These are phyloP conservation scores for Penicillium sp. DNA, from an alignment of 2,329 filamentous ascomycete species.

Conservation along the genomic window DNA sequence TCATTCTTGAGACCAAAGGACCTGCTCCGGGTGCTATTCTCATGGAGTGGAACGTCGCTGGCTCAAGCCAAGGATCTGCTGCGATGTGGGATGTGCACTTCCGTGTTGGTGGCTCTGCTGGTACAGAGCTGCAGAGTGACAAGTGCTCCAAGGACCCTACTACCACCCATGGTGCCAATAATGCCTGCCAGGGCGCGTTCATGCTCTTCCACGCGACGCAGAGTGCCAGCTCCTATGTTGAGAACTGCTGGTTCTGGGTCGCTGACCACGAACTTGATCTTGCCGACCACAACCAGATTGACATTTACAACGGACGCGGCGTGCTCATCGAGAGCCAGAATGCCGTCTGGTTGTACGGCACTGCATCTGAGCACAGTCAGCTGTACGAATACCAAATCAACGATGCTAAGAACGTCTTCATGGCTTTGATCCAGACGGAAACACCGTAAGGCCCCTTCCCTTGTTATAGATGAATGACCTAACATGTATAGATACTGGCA, in stretches of 20 bases:
- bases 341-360: slow-evolving; percentile 79
- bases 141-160: slow-evolving; percentile 73
- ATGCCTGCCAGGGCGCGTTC: slow-evolving; percentile 70
- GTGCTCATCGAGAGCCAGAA: slow-evolving; percentile 74
- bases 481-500: slow-evolving; percentile 58
- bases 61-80: slow-evolving; percentile 59
- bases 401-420: slow-evolving; percentile 73
- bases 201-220: slow-evolving; percentile 56
- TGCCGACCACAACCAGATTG: slow-evolving; percentile 60
- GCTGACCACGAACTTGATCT: slow-evolving; percentile 86
- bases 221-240: slow-evolving; percentile 66
- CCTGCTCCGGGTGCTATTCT: slow-evolving; percentile 82
- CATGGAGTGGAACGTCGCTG: slow-evolving; percentile 84
- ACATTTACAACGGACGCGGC: slow-evolving; percentile 83
- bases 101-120: slow-evolving; percentile 81
- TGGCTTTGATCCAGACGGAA: slow-evolving; percentile 82
- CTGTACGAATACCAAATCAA: slow-evolving; percentile 79
- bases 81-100: slow-evolving; percentile 97
- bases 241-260: slow-evolving; percentile 89
- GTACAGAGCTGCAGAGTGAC: slow-evolving; percentile 75
- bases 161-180: slow-evolving; percentile 55
- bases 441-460: slow-evolving; percentile 63
- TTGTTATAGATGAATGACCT: slow-evolving; percentile 1
- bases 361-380: slow-evolving; percentile 58
- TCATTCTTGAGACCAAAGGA: slow-evolving; percentile 80